Evolutionary conservation across 495 filamentous ascomycete genomes (phyloP).

Genomic region (Penicillium verhagenii): DNA sequence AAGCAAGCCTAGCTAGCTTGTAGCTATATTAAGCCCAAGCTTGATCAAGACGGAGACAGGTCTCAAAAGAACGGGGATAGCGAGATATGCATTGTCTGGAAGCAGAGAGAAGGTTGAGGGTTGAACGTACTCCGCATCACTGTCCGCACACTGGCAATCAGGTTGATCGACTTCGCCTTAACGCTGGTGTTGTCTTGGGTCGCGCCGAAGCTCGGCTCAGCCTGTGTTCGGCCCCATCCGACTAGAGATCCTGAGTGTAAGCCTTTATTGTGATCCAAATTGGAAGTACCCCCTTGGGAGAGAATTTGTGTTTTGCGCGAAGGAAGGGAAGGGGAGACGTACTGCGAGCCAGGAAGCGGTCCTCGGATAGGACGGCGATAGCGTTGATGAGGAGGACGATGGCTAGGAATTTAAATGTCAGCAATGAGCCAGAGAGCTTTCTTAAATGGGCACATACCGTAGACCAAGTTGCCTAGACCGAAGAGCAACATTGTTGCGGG

Average conservation of each 20-base stretch:
- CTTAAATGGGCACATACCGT: conserved; percentile 47
- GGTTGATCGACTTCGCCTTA: conserved; percentile 81
- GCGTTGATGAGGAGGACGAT: conserved; percentile 87
- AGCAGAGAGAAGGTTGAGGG: not conserved
- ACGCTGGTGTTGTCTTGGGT: conserved; percentile 71
- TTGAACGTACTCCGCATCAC: conserved; percentile 84
- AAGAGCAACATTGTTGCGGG: conserved; percentile 61
- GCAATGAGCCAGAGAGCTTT: not conserved
- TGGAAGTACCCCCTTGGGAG: not conserved
- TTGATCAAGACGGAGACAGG: not conserved
- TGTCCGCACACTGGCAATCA: conserved; percentile 88
- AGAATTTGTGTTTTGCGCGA: not conserved
- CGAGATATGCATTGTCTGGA: not conserved
- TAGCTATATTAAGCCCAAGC: not conserved
- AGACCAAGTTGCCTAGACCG: conserved; percentile 69
- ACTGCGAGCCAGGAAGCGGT: conserved; percentile 95
- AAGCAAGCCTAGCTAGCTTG: too few species aligned
- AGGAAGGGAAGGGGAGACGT: conserved; percentile 34
- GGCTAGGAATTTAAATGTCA: conserved; percentile 48
- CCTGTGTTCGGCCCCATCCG: conserved; percentile 67
- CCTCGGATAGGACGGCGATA: conserved; percentile 93
- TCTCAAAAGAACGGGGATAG: not conserved
- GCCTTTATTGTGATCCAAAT: not conserved
- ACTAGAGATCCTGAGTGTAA: conserved; percentile 50
- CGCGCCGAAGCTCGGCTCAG: conserved; percentile 74